Conservation (phyloP, 441 rosid species). For the Populus tomentosa region DNA sequence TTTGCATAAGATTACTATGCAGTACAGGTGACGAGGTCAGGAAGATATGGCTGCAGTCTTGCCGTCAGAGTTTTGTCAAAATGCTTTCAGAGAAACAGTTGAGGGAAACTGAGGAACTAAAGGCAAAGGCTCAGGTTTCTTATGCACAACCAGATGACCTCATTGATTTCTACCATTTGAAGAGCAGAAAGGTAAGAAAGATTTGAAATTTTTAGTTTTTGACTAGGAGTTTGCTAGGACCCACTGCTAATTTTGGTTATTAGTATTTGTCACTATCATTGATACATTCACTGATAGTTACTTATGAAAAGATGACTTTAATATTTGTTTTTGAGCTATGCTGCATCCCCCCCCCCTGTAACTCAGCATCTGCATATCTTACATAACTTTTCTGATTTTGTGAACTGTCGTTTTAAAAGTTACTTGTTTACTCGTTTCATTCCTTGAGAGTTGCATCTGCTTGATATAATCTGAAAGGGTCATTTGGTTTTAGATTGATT, state of each 20-base stretch:
- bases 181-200: constrained; percentile 73
- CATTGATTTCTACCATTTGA: constrained; percentile 85
- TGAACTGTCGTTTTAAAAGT: constrained; percentile 13
- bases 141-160: constrained; percentile 90
- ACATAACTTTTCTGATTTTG: neutral
- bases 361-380: neutral
- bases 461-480: neutral
- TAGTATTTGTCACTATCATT: neutral
- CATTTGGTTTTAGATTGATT: neutral
- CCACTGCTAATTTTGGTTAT: neutral
- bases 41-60: constrained; percentile 82
- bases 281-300: neutral
- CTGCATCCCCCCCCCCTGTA: constrained; percentile 7
- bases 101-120: constrained; percentile 72
- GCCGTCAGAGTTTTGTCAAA: constrained; percentile 79
- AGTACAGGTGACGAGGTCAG: constrained; percentile 65
- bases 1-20: constrained; percentile 70
- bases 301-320: neutral
- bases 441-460: neutral
- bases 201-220: neutral
- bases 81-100: constrained; percentile 91
- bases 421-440: constrained; percentile 11
- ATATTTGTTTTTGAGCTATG: neutral
- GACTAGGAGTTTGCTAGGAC: neutral
- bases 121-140: constrained; percentile 84